Percentiles rank a stretch among this genome's conserved stretches.
phyloP scores from a whole-genome alignment of 2,329 filamentous ascomycete genomes.

The Xylogone sp. region DNA sequence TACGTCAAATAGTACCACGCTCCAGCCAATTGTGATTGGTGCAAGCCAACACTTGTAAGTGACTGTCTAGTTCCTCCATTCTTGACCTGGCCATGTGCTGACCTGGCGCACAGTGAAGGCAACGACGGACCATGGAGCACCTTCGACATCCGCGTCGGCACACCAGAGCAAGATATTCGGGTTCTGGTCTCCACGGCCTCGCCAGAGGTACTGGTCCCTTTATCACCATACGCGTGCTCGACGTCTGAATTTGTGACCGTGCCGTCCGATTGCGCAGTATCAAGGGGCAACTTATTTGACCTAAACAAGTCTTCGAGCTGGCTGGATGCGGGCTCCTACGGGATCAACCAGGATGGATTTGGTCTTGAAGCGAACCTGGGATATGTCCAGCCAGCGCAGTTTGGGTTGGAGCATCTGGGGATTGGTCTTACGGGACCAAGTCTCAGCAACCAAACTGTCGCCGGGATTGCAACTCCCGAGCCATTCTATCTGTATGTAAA shows the following conservation, averaged over 20 bases:
- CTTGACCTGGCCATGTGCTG: no score
- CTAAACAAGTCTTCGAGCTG: constrained; percentile 33
- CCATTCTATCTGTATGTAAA: constrained; percentile 34
- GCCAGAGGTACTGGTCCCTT: constrained; percentile 30
- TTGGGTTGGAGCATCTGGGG: constrained; percentile 15
- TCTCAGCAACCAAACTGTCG: constrained; percentile 18
- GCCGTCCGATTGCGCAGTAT: constrained; percentile 31
- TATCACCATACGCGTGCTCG: constrained; percentile 26
- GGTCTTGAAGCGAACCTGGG: constrained; percentile 36
- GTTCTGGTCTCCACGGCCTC: constrained; percentile 37
- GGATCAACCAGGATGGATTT: constrained; percentile 32
- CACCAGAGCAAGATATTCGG: constrained; percentile 31
- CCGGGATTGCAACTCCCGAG: constrained; percentile 27
- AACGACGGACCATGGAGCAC: constrained; percentile 37
- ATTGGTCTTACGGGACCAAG: constrained; percentile 20
- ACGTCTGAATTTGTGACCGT: constrained; percentile 27
- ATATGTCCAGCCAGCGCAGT: constrained; percentile 25
- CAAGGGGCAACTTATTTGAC: constrained; percentile 33
- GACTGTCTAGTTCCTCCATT: no score
- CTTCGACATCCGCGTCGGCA: constrained; percentile 36
- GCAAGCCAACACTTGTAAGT: no score
- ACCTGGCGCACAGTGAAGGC: constrained; percentile 13
- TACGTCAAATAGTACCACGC: no score
- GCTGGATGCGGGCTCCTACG: constrained; percentile 27
- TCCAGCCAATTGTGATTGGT: background rate